These are phyloP conservation scores for Termitomyces sp. DNA, from an alignment of 768 basidiomycete genomes.

Conservation along the genomic window DNA sequence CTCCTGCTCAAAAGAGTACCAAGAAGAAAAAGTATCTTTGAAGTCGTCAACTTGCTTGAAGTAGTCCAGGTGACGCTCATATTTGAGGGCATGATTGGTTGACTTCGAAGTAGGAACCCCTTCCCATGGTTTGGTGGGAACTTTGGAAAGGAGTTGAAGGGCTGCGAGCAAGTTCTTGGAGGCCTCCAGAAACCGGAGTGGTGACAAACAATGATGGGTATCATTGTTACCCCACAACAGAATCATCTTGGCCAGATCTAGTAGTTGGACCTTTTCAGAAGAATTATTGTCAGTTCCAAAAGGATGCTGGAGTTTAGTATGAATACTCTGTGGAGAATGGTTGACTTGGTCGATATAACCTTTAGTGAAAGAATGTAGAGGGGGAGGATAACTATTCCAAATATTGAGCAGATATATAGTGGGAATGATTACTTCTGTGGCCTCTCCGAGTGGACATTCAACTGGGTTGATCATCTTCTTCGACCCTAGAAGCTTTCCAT, in stretches of 20 bases:
- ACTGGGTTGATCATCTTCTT: background rate
- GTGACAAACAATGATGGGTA: background rate
- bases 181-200: background rate
- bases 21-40: slow-evolving; percentile 2
- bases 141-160: background rate
- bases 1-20: slow-evolving; percentile 10
- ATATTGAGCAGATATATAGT: slow-evolving; percentile 1
- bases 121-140: background rate
- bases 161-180: background rate
- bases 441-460: background rate
- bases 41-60: slow-evolving; percentile 7
- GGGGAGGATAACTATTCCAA: background rate
- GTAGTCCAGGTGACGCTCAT: background rate
- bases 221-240: background rate
- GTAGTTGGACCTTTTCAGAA: background rate
- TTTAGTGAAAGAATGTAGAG: slow-evolving; percentile 6
- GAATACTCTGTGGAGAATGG: background rate
- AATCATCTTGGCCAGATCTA: background rate
- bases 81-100: background rate
- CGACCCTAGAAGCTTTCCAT: background rate
- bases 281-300: background rate
- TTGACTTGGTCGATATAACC: background rate
- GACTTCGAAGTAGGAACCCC: background rate
- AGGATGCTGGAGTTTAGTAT: background rate
- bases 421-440: background rate